phyloP scores from a whole-genome alignment of 257 asterid genomes.

The Coffea eugenioides region DNA sequence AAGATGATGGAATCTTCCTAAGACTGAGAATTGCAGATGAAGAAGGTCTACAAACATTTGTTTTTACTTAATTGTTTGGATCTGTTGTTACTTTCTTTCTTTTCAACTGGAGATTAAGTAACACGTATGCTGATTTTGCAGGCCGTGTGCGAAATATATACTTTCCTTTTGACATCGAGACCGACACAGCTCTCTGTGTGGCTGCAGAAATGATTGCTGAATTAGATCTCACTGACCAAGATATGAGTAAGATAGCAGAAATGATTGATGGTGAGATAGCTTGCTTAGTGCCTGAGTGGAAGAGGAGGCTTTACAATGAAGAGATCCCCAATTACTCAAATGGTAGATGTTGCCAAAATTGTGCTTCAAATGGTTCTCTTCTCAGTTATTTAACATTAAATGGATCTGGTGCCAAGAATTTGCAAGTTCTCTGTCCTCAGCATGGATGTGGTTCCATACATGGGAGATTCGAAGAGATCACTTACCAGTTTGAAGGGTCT shows the following conservation, averaged over 20 bases:
- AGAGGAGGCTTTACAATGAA: constrained; percentile 36
- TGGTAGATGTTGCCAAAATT: constrained; percentile 31
- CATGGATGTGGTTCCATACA: constrained; percentile 44
- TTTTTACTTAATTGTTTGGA: neutral
- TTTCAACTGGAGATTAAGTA: constrained; percentile 6
- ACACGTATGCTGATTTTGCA: constrained; percentile 26
- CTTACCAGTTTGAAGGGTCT: constrained; percentile 45
- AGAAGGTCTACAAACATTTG: constrained; percentile 30
- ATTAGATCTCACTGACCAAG: constrained; percentile 50
- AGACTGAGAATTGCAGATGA: constrained; percentile 53
- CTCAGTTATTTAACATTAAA: constrained; percentile 29
- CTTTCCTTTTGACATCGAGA: constrained; percentile 44
- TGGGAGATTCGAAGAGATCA: constrained; percentile 53
- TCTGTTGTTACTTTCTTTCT: neutral
- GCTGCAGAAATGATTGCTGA: constrained; percentile 59
- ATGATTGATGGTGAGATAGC: constrained; percentile 57
- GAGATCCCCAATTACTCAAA: constrained; percentile 26
- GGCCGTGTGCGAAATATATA: constrained; percentile 46
- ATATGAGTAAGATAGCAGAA: constrained; percentile 45
- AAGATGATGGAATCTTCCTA: constrained; percentile 44
- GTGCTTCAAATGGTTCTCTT: constrained; percentile 47
- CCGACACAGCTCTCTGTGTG: constrained; percentile 45
- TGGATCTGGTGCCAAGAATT: constrained; percentile 27
- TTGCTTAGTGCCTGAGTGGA: constrained; percentile 45
- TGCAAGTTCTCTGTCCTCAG: constrained; percentile 31